Base-by-base conservation (phyloP, 75 land plant species). In the Cryptomeria japonica region DNA sequence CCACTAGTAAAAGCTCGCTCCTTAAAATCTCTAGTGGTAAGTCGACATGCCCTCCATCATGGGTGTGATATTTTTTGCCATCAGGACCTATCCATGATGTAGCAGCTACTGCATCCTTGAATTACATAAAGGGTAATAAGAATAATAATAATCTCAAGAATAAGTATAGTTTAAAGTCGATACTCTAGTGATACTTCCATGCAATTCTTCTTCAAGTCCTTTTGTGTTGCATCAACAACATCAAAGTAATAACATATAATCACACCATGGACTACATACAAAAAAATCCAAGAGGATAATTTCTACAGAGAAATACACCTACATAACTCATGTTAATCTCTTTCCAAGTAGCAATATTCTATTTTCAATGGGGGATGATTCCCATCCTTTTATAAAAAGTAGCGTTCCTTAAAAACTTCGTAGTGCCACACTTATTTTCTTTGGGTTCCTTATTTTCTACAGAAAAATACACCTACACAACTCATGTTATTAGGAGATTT, bases 1-100 rank as follows among this genome's bases (percentile, higher is more conserved):
- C 99, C 99, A 86, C 97, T 92, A 61, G 99, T 98, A 86, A 98
- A 98, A 86, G 99, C 99, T 53, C 99, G 90, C 84, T 97, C 99
- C 47, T 87, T 92, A 89, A 93, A 98, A 87, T 98, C 92, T 37
- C 99, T 92, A 47, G 46, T 79, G 14, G 87, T 19, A 79, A 97
- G 88, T 3, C 93, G 97, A 10, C 85, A 95, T 34, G 99, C 97
- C 78, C 99, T 92, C 79, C 99, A 91, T 98, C 99, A 85, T 98
- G 99, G 86, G 95, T 92, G 83, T 98, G 99, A 90, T 97, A 98
- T 15, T 91, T 88, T 91, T 88, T 95, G 84, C 99, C 99, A 91
- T 98, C 99, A 4, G 89, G 61, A 1, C 97, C 99, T 2, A 96
- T 87, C 93, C 93, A 97, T 38, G 94, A 88, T 14, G 55, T 36